Base-by-base conservation (phyloP, 2,329 filamentous ascomycete genomes). In the Hymenoscyphus albidus region DNA sequence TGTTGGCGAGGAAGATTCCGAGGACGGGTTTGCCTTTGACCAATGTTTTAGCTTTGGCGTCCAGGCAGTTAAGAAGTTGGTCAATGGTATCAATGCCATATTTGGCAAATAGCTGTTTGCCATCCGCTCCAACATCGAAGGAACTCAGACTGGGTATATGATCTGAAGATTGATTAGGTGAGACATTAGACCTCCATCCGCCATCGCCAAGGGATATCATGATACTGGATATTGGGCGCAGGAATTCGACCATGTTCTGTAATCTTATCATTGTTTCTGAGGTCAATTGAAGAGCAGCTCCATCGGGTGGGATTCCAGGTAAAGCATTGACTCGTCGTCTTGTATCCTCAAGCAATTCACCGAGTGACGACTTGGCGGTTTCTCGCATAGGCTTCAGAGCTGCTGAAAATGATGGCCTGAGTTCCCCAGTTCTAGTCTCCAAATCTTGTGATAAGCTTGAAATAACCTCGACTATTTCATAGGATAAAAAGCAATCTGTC, bases 401-500 rank as follows among this genome's bases (percentile, higher is more conserved):
- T 62, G 96, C 92, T 5, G 91, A 88, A 61, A 99, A 85, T 5
- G 92, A 85, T 38, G 85, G 82, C 75, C 97, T 97, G 64, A 97
- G 82, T 73, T 97, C 92, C 1, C 92, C 92, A 0, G 93, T 96
- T 67, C 89, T 88, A 4, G 85, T 84, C 68, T 97, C 94, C 3
- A 99, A 80, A 48, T 89, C 88, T 63, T 88, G 88, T 2, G 92
- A 93, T 58, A 97, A 82, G 13, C 84, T 85, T 0, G 92, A 91
- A 58, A 98, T 87, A 66, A 97, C 91, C 72, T 97, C 94, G 39
- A 96, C 91, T 39, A 98, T 91, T 75, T 99, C 95, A 76, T 96
- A 99, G 7, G 93, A 93, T 59, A 99, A 84, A 76, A 92, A 98
- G 77, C 94, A 98, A 76, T 99, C 95, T 0, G 92, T 97, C 70